Evolutionary conservation across 371 early-diverging fungal genomes (phyloP).

Genomic region (Phascolomyces articulosus): DNA sequence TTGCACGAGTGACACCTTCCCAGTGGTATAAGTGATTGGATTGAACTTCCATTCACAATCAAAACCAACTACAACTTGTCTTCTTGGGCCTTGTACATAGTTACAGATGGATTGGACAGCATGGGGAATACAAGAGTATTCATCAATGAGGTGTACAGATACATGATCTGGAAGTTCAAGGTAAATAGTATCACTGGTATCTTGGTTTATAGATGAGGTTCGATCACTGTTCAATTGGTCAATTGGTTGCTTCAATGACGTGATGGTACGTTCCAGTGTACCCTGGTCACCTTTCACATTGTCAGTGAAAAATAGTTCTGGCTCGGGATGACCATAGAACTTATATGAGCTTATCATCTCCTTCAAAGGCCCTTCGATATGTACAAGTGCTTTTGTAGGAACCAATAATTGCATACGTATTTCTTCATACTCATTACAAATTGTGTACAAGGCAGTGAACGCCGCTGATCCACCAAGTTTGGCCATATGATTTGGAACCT

Average conservation of each 20-base stretch:
- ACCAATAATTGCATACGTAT: not conserved
- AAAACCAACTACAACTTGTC: not conserved
- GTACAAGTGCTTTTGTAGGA: not conserved
- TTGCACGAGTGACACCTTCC: not conserved
- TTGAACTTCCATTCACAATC: conserved; percentile 2
- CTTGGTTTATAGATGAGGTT: too few relatives aligned
- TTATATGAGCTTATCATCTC: not conserved
- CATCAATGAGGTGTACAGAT: not conserved
- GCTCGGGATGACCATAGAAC: not conserved
- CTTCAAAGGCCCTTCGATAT: not conserved
- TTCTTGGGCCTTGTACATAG: not conserved
- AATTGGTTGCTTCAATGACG: not conserved
- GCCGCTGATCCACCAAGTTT: not conserved
- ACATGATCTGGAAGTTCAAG: not conserved
- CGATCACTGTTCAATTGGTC: not conserved
- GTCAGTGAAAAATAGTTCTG: not conserved
- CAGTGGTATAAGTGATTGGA: not conserved
- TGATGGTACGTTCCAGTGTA: not conserved
- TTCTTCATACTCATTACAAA: conserved; percentile 5
- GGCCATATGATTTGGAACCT: not conserved
- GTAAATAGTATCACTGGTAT: too few relatives aligned
- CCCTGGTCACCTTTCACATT: not conserved
- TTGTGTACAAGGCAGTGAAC: not conserved
- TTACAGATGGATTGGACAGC: not conserved
- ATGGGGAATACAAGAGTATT: not conserved